These are phyloP conservation scores for Fennellomyces sp. DNA, from an alignment of 371 early-diverging fungal species.

Conservation along the genomic window DNA sequence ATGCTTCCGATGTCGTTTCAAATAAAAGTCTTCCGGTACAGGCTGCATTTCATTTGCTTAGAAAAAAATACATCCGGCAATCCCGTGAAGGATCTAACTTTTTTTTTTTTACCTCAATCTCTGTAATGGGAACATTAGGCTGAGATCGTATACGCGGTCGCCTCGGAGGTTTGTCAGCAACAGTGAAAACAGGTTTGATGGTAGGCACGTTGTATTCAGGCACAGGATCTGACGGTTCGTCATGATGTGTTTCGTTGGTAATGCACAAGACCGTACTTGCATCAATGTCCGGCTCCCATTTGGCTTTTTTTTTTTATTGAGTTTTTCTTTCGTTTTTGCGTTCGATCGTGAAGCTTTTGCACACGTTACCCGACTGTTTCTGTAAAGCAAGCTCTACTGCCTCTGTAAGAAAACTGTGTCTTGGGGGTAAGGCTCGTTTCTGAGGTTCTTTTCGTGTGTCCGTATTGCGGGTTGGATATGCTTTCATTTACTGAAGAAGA, in stretches of 20 bases:
- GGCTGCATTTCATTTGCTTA: conserved; percentile 3
- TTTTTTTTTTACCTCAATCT: conserved; percentile 11
- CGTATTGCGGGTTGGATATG: too few relatives aligned
- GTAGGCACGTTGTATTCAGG: background rate
- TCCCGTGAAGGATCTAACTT: background rate
- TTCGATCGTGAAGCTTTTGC: background rate
- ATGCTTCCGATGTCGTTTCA: conserved; percentile 63
- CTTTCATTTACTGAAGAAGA: too few relatives aligned
- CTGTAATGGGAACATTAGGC: background rate
- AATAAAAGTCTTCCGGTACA: conserved; percentile 55
- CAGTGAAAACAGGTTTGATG: conserved; percentile 6
- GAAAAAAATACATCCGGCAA: background rate
- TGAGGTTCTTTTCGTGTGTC: too few relatives aligned
- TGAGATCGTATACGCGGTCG: background rate
- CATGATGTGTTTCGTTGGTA: background rate
- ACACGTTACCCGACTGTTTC: conserved; percentile 19
- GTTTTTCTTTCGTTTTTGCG: background rate
- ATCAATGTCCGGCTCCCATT: conserved; percentile 8
- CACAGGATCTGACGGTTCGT: background rate
- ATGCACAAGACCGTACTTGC: conserved; percentile 6
- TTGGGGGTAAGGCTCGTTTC: conserved; percentile 30
- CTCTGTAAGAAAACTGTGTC: conserved; percentile 29
- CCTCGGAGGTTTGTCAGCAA: conserved; percentile 5
- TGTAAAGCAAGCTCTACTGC: conserved; percentile 23
- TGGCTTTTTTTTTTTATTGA: background rate